These are phyloP conservation scores for Beauveria australis DNA, from an alignment of 2,329 filamentous ascomycete species.

Conservation along the genomic window DNA sequence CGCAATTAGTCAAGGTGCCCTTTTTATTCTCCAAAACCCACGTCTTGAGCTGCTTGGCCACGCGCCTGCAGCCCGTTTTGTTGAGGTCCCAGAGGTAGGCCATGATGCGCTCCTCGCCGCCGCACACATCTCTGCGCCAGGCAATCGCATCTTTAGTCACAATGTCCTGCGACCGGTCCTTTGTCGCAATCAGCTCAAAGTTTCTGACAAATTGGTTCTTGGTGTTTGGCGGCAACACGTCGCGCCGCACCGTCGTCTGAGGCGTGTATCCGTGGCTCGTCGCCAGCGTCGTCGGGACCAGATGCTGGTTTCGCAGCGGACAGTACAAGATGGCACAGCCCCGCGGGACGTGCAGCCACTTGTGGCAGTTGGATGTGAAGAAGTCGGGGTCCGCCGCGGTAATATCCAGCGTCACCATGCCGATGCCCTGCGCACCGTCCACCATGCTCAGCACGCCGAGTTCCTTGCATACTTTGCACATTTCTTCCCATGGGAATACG, in stretches of 20 bases:
- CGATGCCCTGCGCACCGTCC: slow-evolving; percentile 80
- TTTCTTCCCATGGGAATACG: slow-evolving; percentile 65
- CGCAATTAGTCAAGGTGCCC: slow-evolving; percentile 56
- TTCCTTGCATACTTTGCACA: slow-evolving; percentile 57
- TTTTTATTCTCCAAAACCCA: slow-evolving; percentile 60
- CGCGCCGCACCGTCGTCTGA: slow-evolving; percentile 19
- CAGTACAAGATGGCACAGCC: slow-evolving; percentile 77
- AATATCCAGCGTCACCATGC: slow-evolving; percentile 68
- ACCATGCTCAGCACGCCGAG: slow-evolving; percentile 64
- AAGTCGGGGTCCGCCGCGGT: slow-evolving; percentile 66
- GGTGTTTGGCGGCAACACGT: slow-evolving; percentile 33
- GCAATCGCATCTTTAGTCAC: slow-evolving; percentile 63
- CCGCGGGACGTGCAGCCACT: slow-evolving; percentile 75
- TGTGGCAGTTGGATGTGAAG: slow-evolving; percentile 80
- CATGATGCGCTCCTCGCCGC: slow-evolving; percentile 64
- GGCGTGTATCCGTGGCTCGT: slow-evolving; percentile 73
- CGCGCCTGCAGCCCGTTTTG: slow-evolving; percentile 49
- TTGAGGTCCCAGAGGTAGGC: slow-evolving; percentile 57
- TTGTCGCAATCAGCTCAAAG: slow-evolving; percentile 71
- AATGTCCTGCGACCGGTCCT: slow-evolving; percentile 64
- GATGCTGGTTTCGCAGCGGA: slow-evolving; percentile 62
- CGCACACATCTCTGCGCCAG: slow-evolving; percentile 61
- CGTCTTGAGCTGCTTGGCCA: slow-evolving; percentile 59
- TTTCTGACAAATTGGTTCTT: slow-evolving; percentile 57
- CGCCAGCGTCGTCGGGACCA: slow-evolving; percentile 67